Percentiles rank a stretch among this genome's conserved stretches.
Conservation (phyloP, 805 yeast genomes). For the Wickerhamiella sergipiensis region DNA sequence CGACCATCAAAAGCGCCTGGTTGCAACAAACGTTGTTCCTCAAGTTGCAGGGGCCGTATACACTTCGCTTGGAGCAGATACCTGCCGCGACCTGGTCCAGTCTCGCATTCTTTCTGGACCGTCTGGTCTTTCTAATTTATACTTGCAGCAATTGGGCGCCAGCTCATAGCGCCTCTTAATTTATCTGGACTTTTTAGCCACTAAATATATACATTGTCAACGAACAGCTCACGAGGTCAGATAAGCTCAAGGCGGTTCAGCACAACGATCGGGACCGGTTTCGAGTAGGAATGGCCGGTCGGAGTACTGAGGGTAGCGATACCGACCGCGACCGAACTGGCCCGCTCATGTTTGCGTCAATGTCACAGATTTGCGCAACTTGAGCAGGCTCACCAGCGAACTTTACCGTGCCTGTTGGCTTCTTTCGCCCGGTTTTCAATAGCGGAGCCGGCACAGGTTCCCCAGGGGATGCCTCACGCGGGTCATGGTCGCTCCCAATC, state of each 20-base stretch:
- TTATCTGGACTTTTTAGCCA: not conserved
- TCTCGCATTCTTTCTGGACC: conserved; percentile 8
- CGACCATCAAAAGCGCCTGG: not conserved
- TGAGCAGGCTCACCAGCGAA: not conserved
- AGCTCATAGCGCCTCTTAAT: not conserved
- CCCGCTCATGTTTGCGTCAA: not conserved
- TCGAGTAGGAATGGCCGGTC: conserved; percentile 5
- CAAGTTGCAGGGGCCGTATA: conserved; percentile 10
- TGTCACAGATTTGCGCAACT: not conserved
- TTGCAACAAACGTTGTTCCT: not conserved
- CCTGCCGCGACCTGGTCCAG: conserved; percentile 6
- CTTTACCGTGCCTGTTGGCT: not conserved
- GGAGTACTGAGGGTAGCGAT: not conserved
- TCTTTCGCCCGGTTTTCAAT: not conserved
- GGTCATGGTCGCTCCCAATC: not conserved
- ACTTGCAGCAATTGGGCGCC: conserved; percentile 8
- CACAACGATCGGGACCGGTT: not conserved
- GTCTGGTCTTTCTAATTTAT: conserved; percentile 10
- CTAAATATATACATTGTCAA: not conserved
- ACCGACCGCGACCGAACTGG: not conserved
- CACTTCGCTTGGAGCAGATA: conserved; percentile 4
- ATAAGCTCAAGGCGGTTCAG: not conserved
- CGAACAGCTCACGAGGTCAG: no score
- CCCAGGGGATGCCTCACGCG: not conserved
- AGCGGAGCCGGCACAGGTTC: not conserved